These are phyloP conservation scores for Coniella lustricola DNA, from an alignment of 2,329 filamentous ascomycete species.

Conservation along the genomic window DNA sequence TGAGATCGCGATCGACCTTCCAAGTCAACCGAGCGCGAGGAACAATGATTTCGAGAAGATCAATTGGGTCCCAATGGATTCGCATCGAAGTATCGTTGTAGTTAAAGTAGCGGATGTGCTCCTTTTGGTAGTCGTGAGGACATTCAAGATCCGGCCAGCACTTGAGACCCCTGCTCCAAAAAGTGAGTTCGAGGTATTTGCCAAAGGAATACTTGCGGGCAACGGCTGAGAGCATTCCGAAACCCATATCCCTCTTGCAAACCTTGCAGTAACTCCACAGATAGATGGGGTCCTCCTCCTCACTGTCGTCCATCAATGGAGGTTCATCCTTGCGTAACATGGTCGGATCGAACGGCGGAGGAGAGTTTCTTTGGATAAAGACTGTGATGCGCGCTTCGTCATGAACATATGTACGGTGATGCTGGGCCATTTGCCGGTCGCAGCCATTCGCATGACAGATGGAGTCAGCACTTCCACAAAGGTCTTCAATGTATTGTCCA, in stretches of 20 bases:
- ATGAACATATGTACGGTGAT: constrained; percentile 95
- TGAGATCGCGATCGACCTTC: constrained; percentile 94
- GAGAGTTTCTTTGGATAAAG: constrained; percentile 63
- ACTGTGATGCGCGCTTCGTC: constrained; percentile 90
- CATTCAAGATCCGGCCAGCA: constrained; percentile 65
- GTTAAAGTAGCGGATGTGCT: constrained; percentile 90
- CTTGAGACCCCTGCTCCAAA: constrained; percentile 83
- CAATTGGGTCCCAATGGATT: constrained; percentile 88
- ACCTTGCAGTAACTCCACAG: constrained; percentile 98
- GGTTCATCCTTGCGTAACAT: constrained; percentile 43
- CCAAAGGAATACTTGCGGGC: constrained; percentile 99
- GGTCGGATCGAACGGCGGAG: constrained; percentile 42
- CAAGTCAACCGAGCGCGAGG: constrained; percentile 86
- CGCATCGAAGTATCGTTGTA: constrained; percentile 78
- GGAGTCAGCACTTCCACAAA: constrained; percentile 70
- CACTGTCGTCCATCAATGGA: constrained; percentile 29
- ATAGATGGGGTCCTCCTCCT: constrained; percentile 59
- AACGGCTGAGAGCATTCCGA: constrained; percentile 84
- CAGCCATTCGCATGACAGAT: constrained; percentile 79
- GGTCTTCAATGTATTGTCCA: constrained; percentile 89
- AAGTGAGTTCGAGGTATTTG: constrained; percentile 95
- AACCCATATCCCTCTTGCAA: constrained; percentile 83
- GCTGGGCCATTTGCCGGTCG: constrained; percentile 80
- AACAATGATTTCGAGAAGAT: constrained; percentile 89
- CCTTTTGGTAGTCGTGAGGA: constrained; percentile 83